Evolutionary conservation across 2,329 filamentous ascomycete species (phyloP).

Genomic region (Penicillium palitans): DNA sequence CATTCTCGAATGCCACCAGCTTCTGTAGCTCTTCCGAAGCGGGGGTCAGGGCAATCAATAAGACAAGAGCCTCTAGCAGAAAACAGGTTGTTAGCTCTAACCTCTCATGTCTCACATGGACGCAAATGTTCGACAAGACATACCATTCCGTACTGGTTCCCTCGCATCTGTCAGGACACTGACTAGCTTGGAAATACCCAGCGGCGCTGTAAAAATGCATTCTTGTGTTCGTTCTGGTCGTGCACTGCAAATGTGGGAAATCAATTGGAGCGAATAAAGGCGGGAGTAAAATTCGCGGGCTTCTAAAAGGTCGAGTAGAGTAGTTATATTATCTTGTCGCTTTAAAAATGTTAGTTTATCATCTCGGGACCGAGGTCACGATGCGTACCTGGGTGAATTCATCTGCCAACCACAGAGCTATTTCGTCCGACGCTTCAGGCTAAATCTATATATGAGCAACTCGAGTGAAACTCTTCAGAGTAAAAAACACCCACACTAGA

Average conservation of each 20-base stretch:
- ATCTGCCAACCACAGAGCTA: slow-evolving; percentile 92
- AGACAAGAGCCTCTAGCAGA: slow-evolving; percentile 68
- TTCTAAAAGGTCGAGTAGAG: slow-evolving; percentile 86
- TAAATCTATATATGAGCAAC: slow-evolving; percentile 42
- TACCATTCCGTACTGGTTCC: slow-evolving; percentile 80
- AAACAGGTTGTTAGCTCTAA: slow-evolving; percentile 8
- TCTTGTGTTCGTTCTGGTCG: slow-evolving; percentile 91
- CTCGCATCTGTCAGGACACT: slow-evolving; percentile 78
- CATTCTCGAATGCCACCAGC: slow-evolving; percentile 90
- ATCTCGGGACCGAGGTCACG: slow-evolving; percentile 15
- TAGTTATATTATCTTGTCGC: slow-evolving; percentile 92
- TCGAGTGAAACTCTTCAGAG: not conserved
- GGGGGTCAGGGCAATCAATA: slow-evolving; percentile 85
- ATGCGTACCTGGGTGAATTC: slow-evolving; percentile 82
- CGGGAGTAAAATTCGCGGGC: slow-evolving; percentile 85
- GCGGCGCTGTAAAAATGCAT: slow-evolving; percentile 83
- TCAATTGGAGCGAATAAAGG: slow-evolving; percentile 84
- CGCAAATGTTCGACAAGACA: slow-evolving; percentile 5
- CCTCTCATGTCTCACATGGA: not conserved
- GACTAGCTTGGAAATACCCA: slow-evolving; percentile 85
- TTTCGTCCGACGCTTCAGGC: slow-evolving; percentile 94
- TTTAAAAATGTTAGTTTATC: slow-evolving; percentile 54
- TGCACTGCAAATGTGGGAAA: slow-evolving; percentile 80
- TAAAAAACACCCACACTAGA: slow-evolving; percentile 52
- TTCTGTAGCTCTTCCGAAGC: slow-evolving; percentile 89